phyloP scores from a whole-genome alignment of 2,329 filamentous ascomycete species.

The Epichloe aotearoae region DNA sequence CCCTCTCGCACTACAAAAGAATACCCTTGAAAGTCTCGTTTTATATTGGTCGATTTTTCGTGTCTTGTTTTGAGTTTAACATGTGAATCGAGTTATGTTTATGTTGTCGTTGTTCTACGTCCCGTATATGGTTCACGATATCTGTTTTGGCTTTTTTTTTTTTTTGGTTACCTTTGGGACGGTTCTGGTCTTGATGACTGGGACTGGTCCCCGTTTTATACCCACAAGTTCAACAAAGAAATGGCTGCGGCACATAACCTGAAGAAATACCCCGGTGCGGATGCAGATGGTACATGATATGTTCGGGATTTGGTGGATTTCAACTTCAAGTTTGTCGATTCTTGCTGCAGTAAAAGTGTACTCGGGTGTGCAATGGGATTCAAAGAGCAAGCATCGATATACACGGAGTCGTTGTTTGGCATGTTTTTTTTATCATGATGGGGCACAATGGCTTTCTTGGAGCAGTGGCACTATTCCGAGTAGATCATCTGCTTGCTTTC shows the following conservation, averaged over 20 bases:
- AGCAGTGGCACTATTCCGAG: background rate
- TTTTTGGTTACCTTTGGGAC: constrained; percentile 9
- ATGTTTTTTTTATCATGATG: background rate
- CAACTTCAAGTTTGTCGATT: background rate
- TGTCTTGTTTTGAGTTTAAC: background rate
- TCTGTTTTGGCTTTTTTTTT: constrained; percentile 2
- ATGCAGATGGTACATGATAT: constrained; percentile 1
- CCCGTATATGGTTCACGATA: constrained; percentile 5
- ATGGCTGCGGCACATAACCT: constrained; percentile 16
- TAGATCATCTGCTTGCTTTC: background rate
- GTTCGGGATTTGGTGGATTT: background rate
- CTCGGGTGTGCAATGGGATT: background rate
- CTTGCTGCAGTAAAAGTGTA: background rate
- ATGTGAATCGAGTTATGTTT: constrained; percentile 5
- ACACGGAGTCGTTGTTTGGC: background rate
- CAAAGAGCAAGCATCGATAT: background rate
- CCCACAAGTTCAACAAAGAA: constrained; percentile 18
- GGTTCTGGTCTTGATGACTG: constrained; percentile 21
- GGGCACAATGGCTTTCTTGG: background rate
- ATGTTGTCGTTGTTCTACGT: constrained; percentile 6
- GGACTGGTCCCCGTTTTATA: constrained; percentile 21
- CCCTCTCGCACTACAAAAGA: constrained; percentile 45
- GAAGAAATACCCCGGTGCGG: constrained; percentile 19
- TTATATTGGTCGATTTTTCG: constrained; percentile 2
- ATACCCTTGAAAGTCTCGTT: constrained; percentile 31